These are phyloP conservation scores for Stevia rebaudiana DNA, from an alignment of 140 eudicot species.

Conservation along the genomic window DNA sequence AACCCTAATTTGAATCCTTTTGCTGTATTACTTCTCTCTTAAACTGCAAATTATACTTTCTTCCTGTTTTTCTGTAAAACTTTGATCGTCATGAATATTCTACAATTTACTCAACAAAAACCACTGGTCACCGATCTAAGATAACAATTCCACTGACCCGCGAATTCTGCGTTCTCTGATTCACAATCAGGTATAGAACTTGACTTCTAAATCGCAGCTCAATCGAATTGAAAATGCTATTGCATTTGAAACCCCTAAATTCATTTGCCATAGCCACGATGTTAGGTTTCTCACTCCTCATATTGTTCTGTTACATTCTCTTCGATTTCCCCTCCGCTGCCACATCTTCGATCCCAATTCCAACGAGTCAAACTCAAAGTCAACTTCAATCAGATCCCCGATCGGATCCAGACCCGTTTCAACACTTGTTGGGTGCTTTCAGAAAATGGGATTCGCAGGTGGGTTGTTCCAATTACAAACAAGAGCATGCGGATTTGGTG, in stretches of 20 bases:
- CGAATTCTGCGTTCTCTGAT: constrained; percentile 3
- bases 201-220: not conserved
- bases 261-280: constrained; percentile 48
- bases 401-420: constrained; percentile 59
- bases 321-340: constrained; percentile 56
- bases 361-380: constrained; percentile 21
- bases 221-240: constrained; percentile 40
- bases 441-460: constrained; percentile 78
- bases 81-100: constrained; percentile 11
- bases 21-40: not conserved
- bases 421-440: constrained; percentile 52
- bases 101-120: constrained; percentile 7
- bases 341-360: constrained; percentile 32
- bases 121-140: constrained; percentile 2
- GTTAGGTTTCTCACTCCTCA: constrained; percentile 46
- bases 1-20: not conserved
- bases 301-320: constrained; percentile 56
- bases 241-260: constrained; percentile 59
- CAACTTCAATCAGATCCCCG: constrained; percentile 16
- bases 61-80: not conserved
- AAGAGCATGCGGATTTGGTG: constrained; percentile 32
- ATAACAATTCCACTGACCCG: not conserved
- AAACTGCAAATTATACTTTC: not conserved
- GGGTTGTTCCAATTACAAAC: constrained; percentile 63
- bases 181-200: not conserved